phyloP scores from a whole-genome alignment of 129 eudicot genomes.

The Pittosporum tobira region DNA sequence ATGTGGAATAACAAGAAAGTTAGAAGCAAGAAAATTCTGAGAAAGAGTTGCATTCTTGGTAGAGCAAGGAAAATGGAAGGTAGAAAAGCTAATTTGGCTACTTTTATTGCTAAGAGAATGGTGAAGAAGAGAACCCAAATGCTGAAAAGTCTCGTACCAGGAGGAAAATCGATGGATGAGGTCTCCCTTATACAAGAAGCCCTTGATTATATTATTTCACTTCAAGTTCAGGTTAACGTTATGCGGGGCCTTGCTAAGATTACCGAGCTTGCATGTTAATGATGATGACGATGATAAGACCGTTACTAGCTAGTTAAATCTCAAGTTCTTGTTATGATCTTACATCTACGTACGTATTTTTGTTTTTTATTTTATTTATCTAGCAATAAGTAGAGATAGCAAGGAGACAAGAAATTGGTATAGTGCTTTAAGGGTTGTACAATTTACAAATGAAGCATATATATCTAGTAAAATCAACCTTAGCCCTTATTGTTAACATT shows the following conservation, averaged over 20 bases:
- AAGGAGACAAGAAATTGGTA: neutral
- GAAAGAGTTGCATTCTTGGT: conserved; percentile 26
- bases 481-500: too few species aligned
- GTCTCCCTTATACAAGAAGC: conserved; percentile 55
- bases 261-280: conserved; percentile 35
- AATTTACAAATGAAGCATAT: conserved; percentile 1
- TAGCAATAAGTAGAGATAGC: neutral
- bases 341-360: neutral
- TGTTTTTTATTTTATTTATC: neutral
- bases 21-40: conserved; percentile 46
- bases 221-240: conserved; percentile 68
- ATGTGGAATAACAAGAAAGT: conserved; percentile 15
- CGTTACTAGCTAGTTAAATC: neutral
- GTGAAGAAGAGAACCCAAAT: conserved; percentile 60
- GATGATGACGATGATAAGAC: conserved; percentile 9
- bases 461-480: neutral
- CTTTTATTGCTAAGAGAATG: conserved; percentile 48
- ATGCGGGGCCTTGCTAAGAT: conserved; percentile 55
- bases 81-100: conserved; percentile 19
- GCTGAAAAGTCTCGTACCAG: conserved; percentile 71
- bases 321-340: neutral
- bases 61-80: conserved; percentile 18
- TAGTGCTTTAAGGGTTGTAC: neutral
- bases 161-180: conserved; percentile 72
- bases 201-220: conserved; percentile 65